Evolutionary conservation across 225 moss, liverwort and hornwort species (phyloP).

Genomic region (Pseudisothecium myosuroides): DNA sequence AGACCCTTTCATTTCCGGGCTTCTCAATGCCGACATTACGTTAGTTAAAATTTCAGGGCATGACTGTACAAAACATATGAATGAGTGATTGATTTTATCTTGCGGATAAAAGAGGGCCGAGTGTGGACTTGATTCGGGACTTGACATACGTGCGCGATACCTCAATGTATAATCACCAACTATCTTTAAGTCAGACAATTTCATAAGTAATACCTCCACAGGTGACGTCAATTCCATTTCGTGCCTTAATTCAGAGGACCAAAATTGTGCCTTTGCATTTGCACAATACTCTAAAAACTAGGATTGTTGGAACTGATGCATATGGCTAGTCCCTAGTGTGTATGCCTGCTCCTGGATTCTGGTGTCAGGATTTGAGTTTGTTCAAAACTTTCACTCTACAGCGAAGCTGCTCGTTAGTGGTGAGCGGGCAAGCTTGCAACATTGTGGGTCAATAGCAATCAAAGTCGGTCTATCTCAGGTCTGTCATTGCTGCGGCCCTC

Average conservation of each 20-base stretch:
- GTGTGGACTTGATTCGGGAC: not conserved
- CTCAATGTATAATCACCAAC: not conserved
- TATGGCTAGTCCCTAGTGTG: not conserved
- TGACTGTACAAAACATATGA: not conserved
- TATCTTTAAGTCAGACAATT: not conserved
- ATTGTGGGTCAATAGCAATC: not conserved
- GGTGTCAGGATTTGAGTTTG: not conserved
- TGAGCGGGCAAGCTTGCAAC: not conserved
- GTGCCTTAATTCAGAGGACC: not conserved
- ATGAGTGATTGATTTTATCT: not conserved
- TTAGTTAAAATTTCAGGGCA: not conserved
- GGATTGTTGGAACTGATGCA: not conserved
- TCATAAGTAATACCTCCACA: not conserved
- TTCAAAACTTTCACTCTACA: not conserved
- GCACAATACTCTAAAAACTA: not conserved
- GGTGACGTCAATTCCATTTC: not conserved
- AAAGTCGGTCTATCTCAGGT: not conserved
- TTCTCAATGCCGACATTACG: not conserved
- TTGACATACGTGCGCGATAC: not conserved
- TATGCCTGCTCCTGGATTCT: not conserved
- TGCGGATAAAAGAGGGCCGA: not conserved
- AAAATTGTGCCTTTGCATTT: not conserved
- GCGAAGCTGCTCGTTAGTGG: not conserved
- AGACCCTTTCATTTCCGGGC: slow-evolving; percentile 11
- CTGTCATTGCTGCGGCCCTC: no score